phyloP scores from a whole-genome alignment of 495 filamentous ascomycete species.

The Beverwykella pulmonaria region DNA sequence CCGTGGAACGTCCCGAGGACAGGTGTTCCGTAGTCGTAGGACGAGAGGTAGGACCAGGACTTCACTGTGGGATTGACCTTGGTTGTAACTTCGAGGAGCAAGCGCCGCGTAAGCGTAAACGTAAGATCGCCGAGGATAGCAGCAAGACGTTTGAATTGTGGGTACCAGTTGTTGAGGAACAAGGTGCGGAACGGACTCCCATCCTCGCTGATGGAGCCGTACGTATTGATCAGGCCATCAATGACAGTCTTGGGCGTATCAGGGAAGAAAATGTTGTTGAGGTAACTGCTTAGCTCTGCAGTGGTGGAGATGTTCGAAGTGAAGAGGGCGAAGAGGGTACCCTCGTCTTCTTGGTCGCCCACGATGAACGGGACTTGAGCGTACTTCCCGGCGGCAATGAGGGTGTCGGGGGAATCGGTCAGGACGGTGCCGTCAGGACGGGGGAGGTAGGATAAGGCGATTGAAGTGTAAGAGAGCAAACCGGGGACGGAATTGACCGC shows the following conservation, averaged over 20 bases:
- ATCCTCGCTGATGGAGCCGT: constrained; percentile 53
- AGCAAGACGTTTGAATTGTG: constrained; percentile 73
- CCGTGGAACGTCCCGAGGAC: constrained; percentile 75
- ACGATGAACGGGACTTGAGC: constrained; percentile 38
- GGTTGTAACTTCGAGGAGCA: constrained; percentile 53
- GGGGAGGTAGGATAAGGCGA: constrained; percentile 48
- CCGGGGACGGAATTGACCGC: constrained; percentile 69
- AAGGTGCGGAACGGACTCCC: constrained; percentile 71
- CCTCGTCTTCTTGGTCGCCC: constrained; percentile 46
- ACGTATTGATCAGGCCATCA: constrained; percentile 58
- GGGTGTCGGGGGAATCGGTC: constrained; percentile 52
- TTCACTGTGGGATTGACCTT: constrained; percentile 58
- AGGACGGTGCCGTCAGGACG: constrained; percentile 49
- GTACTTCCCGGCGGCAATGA: constrained; percentile 42
- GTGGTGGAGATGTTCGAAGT: constrained; percentile 65
- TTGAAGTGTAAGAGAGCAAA: constrained; percentile 61
- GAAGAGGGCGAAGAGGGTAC: constrained; percentile 63
- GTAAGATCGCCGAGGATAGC: constrained; percentile 73
- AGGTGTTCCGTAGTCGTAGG: constrained; percentile 68
- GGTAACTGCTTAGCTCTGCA: constrained; percentile 60
- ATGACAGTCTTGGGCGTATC: constrained; percentile 52
- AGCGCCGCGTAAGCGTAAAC: constrained; percentile 66
- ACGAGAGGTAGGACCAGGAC: constrained; percentile 70
- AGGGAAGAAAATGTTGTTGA: constrained; percentile 59
- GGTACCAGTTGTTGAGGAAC: constrained; percentile 65